Conservation (phyloP, 768 basidiomycete genomes). For the Tricholoma terreum region DNA sequence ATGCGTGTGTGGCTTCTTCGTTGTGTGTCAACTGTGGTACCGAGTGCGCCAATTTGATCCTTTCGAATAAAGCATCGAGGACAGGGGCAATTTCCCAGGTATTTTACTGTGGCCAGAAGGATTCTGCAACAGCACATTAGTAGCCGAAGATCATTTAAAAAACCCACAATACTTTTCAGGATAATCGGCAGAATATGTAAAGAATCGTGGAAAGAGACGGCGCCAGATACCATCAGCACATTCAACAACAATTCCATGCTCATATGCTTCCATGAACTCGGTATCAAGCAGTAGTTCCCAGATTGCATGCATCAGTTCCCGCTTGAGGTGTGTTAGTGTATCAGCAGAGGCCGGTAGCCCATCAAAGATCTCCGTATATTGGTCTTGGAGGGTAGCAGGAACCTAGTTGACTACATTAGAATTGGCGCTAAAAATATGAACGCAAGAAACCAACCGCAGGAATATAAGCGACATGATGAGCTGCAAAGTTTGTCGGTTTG, state of each 20-base stretch:
- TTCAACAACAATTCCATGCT: conserved; percentile 25
- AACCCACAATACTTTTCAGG: conserved; percentile 29
- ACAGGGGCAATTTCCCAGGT: no score
- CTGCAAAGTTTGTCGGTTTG: conserved; percentile 24
- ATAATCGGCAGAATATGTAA: conserved; percentile 35
- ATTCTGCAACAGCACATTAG: no score
- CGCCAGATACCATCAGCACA: conserved; percentile 27
- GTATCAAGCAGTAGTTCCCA: conserved; percentile 24
- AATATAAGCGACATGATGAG: conserved; percentile 40
- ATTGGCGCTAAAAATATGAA: neutral
- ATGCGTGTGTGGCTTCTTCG: no score
- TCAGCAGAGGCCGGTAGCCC: conserved; percentile 10
- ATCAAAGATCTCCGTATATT: conserved; percentile 4
- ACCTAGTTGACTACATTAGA: conserved; percentile 17
- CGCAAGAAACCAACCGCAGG: conserved; percentile 24
- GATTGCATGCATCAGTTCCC: conserved; percentile 29
- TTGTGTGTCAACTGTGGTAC: no score
- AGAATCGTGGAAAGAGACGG: conserved; percentile 28
- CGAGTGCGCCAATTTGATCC: no score
- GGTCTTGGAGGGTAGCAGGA: conserved; percentile 25
- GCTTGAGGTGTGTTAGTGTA: conserved; percentile 27
- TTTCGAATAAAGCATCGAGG: no score
- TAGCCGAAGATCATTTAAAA: neutral
- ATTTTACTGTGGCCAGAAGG: no score
- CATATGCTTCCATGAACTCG: conserved; percentile 25